These are phyloP conservation scores for Lepidium sativum DNA, from an alignment of 345 rosid genomes.

Conservation along the genomic window DNA sequence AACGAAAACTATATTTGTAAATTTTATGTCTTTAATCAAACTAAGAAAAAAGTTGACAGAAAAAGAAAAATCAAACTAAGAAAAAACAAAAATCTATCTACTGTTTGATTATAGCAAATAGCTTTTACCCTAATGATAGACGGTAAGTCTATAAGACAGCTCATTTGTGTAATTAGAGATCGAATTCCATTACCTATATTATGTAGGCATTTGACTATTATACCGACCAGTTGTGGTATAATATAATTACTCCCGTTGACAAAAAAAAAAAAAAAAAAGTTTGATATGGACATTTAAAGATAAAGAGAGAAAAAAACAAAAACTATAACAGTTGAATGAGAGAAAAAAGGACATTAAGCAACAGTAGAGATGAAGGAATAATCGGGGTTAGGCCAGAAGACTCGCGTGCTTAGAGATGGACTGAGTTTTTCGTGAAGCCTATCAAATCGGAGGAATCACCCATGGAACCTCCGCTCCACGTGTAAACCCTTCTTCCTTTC, in stretches of 20 bases:
- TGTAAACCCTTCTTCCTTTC: constrained; percentile 4
- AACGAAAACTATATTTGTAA: neutral
- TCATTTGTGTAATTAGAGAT: too few relatives aligned
- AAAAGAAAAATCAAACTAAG: neutral
- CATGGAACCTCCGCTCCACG: constrained; percentile 12
- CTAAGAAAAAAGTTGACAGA: too few relatives aligned
- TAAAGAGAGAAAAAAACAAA: neutral
- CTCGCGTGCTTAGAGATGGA: constrained; percentile 20
- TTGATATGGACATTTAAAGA: neutral
- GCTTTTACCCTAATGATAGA: too few relatives aligned
- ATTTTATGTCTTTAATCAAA: neutral
- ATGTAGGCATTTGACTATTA: too few relatives aligned
- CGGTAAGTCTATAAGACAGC: too few relatives aligned
- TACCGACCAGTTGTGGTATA: too few relatives aligned
- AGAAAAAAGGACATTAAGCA: neutral
- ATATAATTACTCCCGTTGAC: too few relatives aligned
- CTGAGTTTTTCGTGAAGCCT: constrained; percentile 7
- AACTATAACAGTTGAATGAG: neutral
- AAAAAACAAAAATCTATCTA: neutral
- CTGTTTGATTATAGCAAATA: too few relatives aligned
- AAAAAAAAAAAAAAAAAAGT: too few relatives aligned
- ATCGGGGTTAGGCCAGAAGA: constrained; percentile 14
- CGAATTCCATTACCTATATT: too few relatives aligned
- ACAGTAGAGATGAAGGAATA: constrained; percentile 2
- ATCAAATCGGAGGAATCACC: constrained; percentile 12